Base-by-base conservation (phyloP, 202 grass and related monocot species). In the Eragrostis tef region DNA sequence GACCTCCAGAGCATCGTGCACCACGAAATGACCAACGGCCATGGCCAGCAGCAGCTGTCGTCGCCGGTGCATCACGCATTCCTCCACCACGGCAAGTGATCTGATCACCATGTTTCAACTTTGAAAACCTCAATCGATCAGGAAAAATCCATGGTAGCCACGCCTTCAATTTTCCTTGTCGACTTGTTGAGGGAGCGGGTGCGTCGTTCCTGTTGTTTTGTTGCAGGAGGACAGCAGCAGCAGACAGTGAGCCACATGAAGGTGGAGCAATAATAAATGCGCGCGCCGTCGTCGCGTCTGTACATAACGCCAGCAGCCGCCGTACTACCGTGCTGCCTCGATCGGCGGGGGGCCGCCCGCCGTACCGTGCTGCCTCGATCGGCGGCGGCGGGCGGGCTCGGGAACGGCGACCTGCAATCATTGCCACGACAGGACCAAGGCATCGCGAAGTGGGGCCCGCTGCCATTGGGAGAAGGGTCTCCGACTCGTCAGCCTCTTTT, bases 1-100 rank as follows among this genome's bases (percentile, higher is more conserved):
- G 83, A 91, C 17, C 79, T 92, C 15, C 90, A 88, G 24, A 92
- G 75, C 64, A 36, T 83, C 14, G 80, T 86, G 44, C 75, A 69
- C 29, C 27, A 11, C 27, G 27, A n/a, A 1, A 85, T 66, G 39
- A 12, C 50, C 5, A 59, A 39, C 36, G 39, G 15, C 21, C 64
- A 72, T 12, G 34, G 5, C 57, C 75, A 77, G 16, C 45, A 69
- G n/a, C 65, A 64, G 3, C 42, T 52, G 53, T 34, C 31, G 3
- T 0, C 56, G 13, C 8, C n/a, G 1, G n/a, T n/a, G n/a, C 78
- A 27, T 3, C 74, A 53, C 5, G 53, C 20, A 14, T 83, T 80
- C 75, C 70, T 70, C 34, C 34, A 39, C 3, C 34, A 39, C 34
- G 81, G 90, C 51, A 78, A 81, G 74, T 75, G 24, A 80, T 39